A percentile compares a stretch with the other conserved stretches of the same genome.
phyloP scores from a whole-genome alignment of 1,284 basidiomycete genomes.

The Cystodermella granulosa region DNA sequence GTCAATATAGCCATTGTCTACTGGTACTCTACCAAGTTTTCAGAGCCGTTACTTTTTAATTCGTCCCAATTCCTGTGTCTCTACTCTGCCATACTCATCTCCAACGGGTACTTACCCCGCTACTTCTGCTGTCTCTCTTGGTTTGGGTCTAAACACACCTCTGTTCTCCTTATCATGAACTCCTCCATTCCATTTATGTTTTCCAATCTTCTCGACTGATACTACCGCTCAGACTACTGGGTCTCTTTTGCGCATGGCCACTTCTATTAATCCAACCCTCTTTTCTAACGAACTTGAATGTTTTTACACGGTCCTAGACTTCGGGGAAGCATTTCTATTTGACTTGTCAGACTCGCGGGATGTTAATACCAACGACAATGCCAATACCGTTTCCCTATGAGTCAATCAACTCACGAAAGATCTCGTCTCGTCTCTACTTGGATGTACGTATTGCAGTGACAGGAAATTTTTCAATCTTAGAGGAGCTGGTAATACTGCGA shows the following conservation, averaged over 20 bases:
- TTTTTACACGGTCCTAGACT: constrained; percentile 82
- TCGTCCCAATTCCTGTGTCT: constrained; percentile 49
- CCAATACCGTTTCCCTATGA: constrained; percentile 63
- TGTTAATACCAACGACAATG: constrained; percentile 29
- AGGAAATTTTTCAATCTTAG: constrained; percentile 60
- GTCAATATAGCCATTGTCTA: constrained; percentile 76
- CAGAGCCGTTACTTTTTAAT: constrained; percentile 80
- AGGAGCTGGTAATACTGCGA: too few relatives aligned
- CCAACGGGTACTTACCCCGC: constrained; percentile 49
- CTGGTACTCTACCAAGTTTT: constrained; percentile 83
- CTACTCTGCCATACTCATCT: constrained; percentile 56
- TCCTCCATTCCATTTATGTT: constrained; percentile 50
- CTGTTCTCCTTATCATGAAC: constrained; percentile 45
- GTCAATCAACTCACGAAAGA: constrained; percentile 86
- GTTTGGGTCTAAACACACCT: constrained; percentile 45
- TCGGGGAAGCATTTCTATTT: constrained; percentile 83
- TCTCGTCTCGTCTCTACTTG: constrained; percentile 83
- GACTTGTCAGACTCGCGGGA: constrained; percentile 58
- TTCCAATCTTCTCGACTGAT: constrained; percentile 22
- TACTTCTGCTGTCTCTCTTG: constrained; percentile 60
- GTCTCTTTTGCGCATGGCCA: constrained; percentile 52
- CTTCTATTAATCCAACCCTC: constrained; percentile 67
- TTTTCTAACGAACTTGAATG: constrained; percentile 87
- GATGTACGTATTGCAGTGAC: constrained; percentile 79
- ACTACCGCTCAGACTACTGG: constrained; percentile 18